phyloP scores from a whole-genome alignment of 2,329 filamentous ascomycete species.

The Cordyceps pruinosa region DNA sequence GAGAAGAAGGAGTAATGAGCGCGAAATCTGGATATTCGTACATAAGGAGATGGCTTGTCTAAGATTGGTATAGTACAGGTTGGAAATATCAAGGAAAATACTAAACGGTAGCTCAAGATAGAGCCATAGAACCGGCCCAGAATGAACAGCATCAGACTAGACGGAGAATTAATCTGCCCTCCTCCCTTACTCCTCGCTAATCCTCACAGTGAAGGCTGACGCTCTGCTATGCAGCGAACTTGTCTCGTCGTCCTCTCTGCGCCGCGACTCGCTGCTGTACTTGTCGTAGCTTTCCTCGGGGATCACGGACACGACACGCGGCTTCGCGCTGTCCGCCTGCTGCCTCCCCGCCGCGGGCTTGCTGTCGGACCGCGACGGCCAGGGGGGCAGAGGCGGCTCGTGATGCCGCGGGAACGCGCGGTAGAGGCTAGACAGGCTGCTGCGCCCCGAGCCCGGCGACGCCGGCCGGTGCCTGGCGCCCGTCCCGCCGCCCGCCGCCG shows the following conservation, averaged over 20 bases:
- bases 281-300: constrained; percentile 7
- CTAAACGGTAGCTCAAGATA: not conserved
- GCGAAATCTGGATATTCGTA: not conserved
- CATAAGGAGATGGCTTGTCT: not conserved
- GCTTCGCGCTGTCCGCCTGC: not conserved
- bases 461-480: not conserved
- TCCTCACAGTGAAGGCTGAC: constrained; percentile 17
- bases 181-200: constrained; percentile 4
- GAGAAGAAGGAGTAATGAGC: not conserved
- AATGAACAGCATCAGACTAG: not conserved
- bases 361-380: constrained; percentile 10
- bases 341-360: not conserved
- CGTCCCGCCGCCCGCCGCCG: constrained; percentile 1
- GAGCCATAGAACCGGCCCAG: not conserved
- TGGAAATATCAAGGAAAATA: not conserved
- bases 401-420: constrained; percentile 1
- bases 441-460: not conserved
- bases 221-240: constrained; percentile 14
- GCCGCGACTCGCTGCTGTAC: not conserved
- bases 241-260: constrained; percentile 11
- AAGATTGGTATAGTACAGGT: not conserved
- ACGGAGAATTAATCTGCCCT: not conserved
- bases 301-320: constrained; percentile 14
- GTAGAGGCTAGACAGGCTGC: not conserved
- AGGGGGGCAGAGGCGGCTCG: constrained; percentile 10